Percentiles rank a stretch among this genome's conserved stretches.
Evolutionary conservation across 2,329 filamentous ascomycete species (phyloP).

Genomic region (Polytolypa hystricis): DNA sequence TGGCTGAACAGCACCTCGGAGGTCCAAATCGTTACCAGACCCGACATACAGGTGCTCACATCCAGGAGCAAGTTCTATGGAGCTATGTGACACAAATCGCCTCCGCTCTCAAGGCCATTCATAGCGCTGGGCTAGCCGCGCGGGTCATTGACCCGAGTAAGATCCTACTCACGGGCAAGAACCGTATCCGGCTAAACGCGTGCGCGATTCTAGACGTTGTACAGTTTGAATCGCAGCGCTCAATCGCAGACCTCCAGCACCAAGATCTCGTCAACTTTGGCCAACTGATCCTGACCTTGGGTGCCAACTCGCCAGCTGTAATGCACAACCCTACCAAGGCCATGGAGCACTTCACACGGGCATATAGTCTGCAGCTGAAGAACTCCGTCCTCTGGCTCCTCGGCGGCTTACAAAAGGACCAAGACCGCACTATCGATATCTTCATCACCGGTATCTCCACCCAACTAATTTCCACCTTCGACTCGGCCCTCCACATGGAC

Average conservation of each 20-base stretch:
- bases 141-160: constrained; percentile 80
- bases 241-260: constrained; percentile 67
- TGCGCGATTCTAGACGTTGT: constrained; percentile 86
- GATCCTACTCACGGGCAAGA: constrained; percentile 80
- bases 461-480: constrained; percentile 64
- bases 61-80: constrained; percentile 73
- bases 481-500: constrained; percentile 65
- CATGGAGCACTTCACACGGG: constrained; percentile 64
- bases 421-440: constrained; percentile 62
- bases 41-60: constrained; percentile 36
- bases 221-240: constrained; percentile 60
- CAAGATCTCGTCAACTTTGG: constrained; percentile 82
- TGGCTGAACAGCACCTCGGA: constrained; percentile 63
- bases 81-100: constrained; percentile 85
- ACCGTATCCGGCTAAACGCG: constrained; percentile 74
- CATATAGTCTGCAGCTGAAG: constrained; percentile 67
- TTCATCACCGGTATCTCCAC: constrained; percentile 68
- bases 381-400: constrained; percentile 76
- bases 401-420: constrained; percentile 48
- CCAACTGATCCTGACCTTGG: constrained; percentile 70
- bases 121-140: constrained; percentile 68
- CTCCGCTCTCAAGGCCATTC: constrained; percentile 77
- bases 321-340: constrained; percentile 56
- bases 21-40: constrained; percentile 30
- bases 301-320: constrained; percentile 52